Evolutionary conservation across 805 yeast species (phyloP).

Genomic region (Yarrowia sp.): DNA sequence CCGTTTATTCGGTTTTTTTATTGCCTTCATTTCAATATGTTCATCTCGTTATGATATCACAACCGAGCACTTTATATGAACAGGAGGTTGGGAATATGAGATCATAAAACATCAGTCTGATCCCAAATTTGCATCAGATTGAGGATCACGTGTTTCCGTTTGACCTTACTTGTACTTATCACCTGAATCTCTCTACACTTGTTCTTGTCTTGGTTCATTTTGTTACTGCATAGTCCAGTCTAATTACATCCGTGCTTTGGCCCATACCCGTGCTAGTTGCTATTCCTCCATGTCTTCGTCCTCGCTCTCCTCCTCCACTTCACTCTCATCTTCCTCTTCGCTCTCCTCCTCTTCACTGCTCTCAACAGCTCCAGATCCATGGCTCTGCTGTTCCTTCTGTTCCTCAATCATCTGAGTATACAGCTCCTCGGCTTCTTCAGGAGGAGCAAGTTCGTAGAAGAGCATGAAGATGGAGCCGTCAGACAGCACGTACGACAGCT

Average conservation of each 20-base stretch:
- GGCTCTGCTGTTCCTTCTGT: slow-evolving; percentile 37
- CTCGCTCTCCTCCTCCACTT: slow-evolving; percentile 23
- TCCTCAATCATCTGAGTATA: slow-evolving; percentile 26
- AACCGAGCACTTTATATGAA: too few species aligned
- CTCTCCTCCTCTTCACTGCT: slow-evolving; percentile 13
- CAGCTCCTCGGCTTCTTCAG: slow-evolving; percentile 26
- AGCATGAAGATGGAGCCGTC: slow-evolving; percentile 93
- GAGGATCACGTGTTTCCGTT: too few species aligned
- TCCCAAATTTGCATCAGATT: too few species aligned
- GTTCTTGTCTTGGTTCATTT: too few species aligned
- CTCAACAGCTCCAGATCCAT: slow-evolving; percentile 28
- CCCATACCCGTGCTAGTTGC: not conserved
- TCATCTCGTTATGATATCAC: too few species aligned
- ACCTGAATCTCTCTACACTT: too few species aligned
- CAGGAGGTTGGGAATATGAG: too few species aligned
- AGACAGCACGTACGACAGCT: slow-evolving; percentile 77
- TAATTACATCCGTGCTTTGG: not conserved
- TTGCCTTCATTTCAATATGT: too few species aligned
- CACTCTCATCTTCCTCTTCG: slow-evolving; percentile 15
- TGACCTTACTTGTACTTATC: too few species aligned
- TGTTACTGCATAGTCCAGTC: not conserved
- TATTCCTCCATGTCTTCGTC: slow-evolving; percentile 7
- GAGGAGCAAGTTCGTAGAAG: slow-evolving; percentile 66
- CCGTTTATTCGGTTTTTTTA: too few species aligned
- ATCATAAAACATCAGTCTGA: too few species aligned